phyloP scores from a whole-genome alignment of 2,329 filamentous ascomycete species.

The Fusarium burgessii region DNA sequence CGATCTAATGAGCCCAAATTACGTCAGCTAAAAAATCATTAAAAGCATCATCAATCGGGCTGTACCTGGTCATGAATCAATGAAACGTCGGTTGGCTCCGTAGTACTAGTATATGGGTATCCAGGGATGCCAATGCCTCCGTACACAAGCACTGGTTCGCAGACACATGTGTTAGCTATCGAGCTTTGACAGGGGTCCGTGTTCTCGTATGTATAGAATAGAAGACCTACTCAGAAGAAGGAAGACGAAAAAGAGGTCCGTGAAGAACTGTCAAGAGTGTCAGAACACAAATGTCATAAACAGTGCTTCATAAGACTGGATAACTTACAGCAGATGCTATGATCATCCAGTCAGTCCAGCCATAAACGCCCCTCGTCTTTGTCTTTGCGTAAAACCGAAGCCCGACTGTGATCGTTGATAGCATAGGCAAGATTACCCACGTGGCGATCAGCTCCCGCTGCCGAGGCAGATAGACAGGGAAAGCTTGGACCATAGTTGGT shows the following conservation, averaged over 20 bases:
- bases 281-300: background rate
- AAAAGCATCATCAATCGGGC: accelerated
- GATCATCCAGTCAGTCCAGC: conserved; percentile 23
- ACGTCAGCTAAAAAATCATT: background rate
- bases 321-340: background rate
- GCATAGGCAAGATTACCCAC: background rate
- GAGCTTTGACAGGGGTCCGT: accelerated
- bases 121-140: conserved; percentile 13
- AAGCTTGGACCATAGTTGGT: conserved; percentile 5
- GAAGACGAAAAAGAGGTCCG: background rate
- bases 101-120: conserved; percentile 18
- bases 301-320: accelerated
- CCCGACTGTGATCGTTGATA: background rate
- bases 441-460: conserved; percentile 8
- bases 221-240: conserved; percentile 7
- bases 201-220: accelerated
- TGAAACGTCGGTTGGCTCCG: conserved; percentile 10
- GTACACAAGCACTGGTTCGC: background rate
- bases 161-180: background rate
- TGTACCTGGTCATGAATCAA: conserved; percentile 9
- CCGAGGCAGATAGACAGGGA: conserved; percentile 8
- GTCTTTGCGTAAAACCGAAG: conserved; percentile 19
- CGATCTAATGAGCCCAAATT: background rate
- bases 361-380: conserved; percentile 10
- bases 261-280: background rate